Conservation (phyloP, 2,329 filamentous ascomycete species). For the Xylaria polymorpha region DNA sequence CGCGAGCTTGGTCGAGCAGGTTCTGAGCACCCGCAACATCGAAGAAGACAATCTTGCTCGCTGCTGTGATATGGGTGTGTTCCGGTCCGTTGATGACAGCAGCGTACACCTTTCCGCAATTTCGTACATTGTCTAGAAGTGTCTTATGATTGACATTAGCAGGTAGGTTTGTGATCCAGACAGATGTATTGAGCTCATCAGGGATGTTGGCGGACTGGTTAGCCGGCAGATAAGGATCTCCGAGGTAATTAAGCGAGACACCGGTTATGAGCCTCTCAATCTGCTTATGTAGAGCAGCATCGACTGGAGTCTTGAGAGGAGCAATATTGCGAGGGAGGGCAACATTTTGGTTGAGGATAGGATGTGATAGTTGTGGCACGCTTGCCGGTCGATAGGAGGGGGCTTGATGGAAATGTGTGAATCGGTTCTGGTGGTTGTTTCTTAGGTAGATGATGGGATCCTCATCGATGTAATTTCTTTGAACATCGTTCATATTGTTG, state of each 20-base stretch:
- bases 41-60: constrained; percentile 59
- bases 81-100: constrained; percentile 63
- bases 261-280: background rate
- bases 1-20: constrained; percentile 59
- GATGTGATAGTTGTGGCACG: background rate
- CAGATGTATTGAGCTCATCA: constrained; percentile 58
- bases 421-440: background rate
- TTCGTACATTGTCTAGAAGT: constrained; percentile 58
- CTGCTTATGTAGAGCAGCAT: background rate
- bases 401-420: background rate
- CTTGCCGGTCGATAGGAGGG: background rate
- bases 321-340: background rate
- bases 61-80: constrained; percentile 45
- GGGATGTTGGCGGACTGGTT: constrained; percentile 57
- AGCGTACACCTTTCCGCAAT: constrained; percentile 63
- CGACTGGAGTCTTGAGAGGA: background rate
- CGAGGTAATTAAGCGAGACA: constrained; percentile 51
- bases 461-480: background rate
- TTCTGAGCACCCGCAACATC: constrained; percentile 60
- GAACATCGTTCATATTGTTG: background rate
- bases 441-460: too few species aligned
- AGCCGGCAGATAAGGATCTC: constrained; percentile 51
- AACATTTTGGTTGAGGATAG: background rate
- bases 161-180: constrained; percentile 66
- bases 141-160: constrained; percentile 55